These are phyloP conservation scores for Lentinula edodes DNA, from an alignment of 768 basidiomycete species.

Conservation along the genomic window DNA sequence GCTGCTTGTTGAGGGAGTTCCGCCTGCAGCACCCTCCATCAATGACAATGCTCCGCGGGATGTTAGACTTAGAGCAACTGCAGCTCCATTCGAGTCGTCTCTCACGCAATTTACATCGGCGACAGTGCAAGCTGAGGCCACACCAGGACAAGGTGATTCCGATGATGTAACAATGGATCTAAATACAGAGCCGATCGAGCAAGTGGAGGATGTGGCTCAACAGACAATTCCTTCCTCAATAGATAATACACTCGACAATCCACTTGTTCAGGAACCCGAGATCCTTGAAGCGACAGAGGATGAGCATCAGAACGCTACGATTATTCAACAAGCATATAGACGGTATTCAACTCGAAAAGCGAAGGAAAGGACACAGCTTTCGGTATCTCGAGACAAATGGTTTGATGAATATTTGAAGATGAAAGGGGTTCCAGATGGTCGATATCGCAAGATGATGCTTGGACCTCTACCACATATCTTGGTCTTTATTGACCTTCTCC, in stretches of 20 bases:
- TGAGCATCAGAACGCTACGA: slow-evolving; percentile 19
- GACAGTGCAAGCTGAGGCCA: not conserved
- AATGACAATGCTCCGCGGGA: slow-evolving; percentile 13
- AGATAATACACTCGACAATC: not conserved
- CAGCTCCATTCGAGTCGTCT: not conserved
- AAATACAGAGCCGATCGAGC: slow-evolving; percentile 9
- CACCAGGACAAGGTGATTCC: slow-evolving; percentile 3
- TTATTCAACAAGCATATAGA: slow-evolving; percentile 17
- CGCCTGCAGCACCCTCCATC: slow-evolving; percentile 8
- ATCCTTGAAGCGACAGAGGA: slow-evolving; percentile 17
- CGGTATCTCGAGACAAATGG: slow-evolving; percentile 6
- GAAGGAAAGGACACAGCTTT: slow-evolving; percentile 10
- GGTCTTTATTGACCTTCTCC: not conserved
- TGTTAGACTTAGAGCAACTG: slow-evolving; percentile 7
- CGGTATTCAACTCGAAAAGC: slow-evolving; percentile 3
- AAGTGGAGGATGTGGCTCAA: slow-evolving; percentile 6
- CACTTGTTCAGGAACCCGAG: slow-evolving; percentile 12
- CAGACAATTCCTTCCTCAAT: not conserved
- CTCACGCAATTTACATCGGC: not conserved
- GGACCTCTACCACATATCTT: slow-evolving; percentile 7
- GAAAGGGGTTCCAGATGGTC: not conserved
- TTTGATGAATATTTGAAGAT: not conserved
- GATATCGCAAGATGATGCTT: slow-evolving; percentile 7
- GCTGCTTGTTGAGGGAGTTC: slow-evolving; percentile 15
- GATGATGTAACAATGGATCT: slow-evolving; percentile 10